Percentiles rank a stretch among this genome's conserved stretches.
Evolutionary conservation across 2,329 filamentous ascomycete species (phyloP).

Genomic region (Ophiostoma australiae): DNA sequence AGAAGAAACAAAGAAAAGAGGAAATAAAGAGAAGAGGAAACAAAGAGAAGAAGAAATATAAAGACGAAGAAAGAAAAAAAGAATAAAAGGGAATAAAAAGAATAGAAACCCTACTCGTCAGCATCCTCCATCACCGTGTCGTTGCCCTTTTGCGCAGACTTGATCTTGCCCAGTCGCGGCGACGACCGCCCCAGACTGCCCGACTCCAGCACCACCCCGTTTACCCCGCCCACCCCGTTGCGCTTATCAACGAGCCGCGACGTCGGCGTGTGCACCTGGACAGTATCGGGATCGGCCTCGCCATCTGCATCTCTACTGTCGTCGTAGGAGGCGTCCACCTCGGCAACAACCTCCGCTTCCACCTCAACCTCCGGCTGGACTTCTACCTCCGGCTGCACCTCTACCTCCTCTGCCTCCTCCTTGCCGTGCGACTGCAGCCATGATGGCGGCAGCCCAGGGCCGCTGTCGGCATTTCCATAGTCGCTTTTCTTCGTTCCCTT

Average conservation of each 20-base stretch:
- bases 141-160: conserved; percentile 18
- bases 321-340: neutral
- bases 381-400: neutral
- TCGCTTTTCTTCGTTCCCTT: conserved; percentile 65
- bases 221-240: conserved; percentile 25
- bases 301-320: conserved; percentile 28
- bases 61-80: neutral
- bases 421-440: conserved; percentile 35
- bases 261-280: conserved; percentile 38
- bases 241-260: conserved; percentile 32
- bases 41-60: neutral
- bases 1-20: neutral
- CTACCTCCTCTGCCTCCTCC: neutral
- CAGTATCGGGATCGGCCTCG: conserved; percentile 25
- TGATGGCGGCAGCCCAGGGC: conserved; percentile 57
- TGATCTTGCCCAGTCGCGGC: conserved; percentile 28
- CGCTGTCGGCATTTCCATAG: conserved; percentile 62
- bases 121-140: conserved; percentile 33
- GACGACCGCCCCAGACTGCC: conserved; percentile 28
- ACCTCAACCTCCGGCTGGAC: neutral
- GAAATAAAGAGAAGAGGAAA: neutral
- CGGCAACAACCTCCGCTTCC: conserved; percentile 28
- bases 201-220: conserved; percentile 23
- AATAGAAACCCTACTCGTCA: conserved; percentile 13
- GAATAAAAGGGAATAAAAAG: neutral